phyloP scores from a whole-genome alignment of 2,329 filamentous ascomycete species.

The Alternaria hordeiaustralica region DNA sequence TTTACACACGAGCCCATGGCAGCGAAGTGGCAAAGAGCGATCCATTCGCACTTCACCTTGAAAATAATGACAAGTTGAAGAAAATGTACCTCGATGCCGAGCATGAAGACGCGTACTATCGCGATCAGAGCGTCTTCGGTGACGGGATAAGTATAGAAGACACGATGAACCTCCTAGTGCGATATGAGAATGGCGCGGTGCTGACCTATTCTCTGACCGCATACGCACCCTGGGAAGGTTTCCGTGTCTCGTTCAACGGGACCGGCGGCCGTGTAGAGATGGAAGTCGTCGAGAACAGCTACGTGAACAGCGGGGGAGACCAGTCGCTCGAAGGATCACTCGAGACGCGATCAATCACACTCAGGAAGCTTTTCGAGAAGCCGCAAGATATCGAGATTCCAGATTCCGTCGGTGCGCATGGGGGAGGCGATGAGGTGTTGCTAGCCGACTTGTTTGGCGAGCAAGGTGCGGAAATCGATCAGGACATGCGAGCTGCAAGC shows the following conservation, averaged over 20 bases:
- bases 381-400: constrained; percentile 62
- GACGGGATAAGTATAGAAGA: constrained; percentile 71
- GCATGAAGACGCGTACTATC: constrained; percentile 67
- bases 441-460: constrained; percentile 65
- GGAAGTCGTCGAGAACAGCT: constrained; percentile 68
- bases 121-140: constrained; percentile 68
- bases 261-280: constrained; percentile 65
- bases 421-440: constrained; percentile 65
- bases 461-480: constrained; percentile 53
- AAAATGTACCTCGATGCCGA: constrained; percentile 68
- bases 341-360: constrained; percentile 57
- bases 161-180: constrained; percentile 66
- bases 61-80: constrained; percentile 61
- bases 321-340: constrained; percentile 62
- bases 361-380: constrained; percentile 64
- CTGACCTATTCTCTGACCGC: constrained; percentile 67
- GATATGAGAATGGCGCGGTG: constrained; percentile 63
- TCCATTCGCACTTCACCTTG: constrained; percentile 65
- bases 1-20: constrained; percentile 60
- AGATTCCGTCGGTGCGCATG: constrained; percentile 63
- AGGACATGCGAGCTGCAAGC: constrained; percentile 62
- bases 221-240: constrained; percentile 69
- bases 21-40: constrained; percentile 60
- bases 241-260: constrained; percentile 65
- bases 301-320: constrained; percentile 64